Evolutionary conservation across 2,329 filamentous ascomycete species (phyloP).

Genomic region (Fusarium cicatricum): DNA sequence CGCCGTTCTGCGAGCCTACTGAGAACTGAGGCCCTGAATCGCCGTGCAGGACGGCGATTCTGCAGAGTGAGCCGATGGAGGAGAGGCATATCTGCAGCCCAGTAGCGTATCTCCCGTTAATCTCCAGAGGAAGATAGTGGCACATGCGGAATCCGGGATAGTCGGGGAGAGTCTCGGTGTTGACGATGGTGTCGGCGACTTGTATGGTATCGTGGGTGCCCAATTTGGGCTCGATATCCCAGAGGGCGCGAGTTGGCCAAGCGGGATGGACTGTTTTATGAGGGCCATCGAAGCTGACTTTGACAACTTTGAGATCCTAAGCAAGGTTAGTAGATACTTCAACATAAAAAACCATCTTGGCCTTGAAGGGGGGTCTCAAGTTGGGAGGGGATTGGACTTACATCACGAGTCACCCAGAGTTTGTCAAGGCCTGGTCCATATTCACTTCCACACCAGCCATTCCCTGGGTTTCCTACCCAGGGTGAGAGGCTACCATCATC

Average conservation of each 20-base stretch:
- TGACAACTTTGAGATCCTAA: background rate
- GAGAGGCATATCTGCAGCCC: background rate
- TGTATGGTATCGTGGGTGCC: background rate
- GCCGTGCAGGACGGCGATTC: background rate
- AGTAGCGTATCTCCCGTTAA: background rate
- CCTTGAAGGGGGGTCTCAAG: background rate
- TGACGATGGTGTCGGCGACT: background rate
- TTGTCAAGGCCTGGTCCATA: background rate
- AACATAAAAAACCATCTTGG: background rate
- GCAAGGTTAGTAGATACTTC: background rate
- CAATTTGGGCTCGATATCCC: conserved; percentile 5
- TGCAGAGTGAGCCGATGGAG: background rate
- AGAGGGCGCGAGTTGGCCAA: conserved; percentile 1
- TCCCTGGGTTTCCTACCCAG: background rate
- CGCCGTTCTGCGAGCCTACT: background rate
- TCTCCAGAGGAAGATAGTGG: background rate
- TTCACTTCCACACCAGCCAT: background rate
- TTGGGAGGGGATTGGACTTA: background rate
- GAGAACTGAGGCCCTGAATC: background rate
- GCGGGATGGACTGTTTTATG: background rate
- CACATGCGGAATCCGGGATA: background rate
- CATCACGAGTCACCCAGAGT: background rate
- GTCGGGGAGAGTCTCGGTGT: background rate
- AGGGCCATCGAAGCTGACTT: conserved; percentile 2
- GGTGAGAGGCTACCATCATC: background rate